phyloP scores from a whole-genome alignment of 2,329 filamentous ascomycete genomes.

The Aspergillus japonicus region DNA sequence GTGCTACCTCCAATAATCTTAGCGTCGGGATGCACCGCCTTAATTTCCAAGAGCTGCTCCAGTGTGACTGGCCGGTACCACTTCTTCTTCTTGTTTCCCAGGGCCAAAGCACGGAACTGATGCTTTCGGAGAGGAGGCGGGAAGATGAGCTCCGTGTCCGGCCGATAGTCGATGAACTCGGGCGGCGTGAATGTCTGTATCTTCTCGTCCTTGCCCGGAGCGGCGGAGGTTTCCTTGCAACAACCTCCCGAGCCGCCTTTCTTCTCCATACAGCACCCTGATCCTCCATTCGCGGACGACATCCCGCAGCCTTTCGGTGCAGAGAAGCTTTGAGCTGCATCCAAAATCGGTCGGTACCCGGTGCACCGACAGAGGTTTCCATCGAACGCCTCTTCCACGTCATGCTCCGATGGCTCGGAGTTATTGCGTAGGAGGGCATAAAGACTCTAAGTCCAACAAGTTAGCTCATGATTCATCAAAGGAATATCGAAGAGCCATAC shows the following conservation, averaged over 20 bases:
- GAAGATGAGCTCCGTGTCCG: conserved; percentile 93
- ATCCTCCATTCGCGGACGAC: conserved; percentile 57
- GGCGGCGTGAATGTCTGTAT: conserved; percentile 72
- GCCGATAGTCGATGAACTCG: conserved; percentile 90
- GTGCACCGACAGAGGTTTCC: conserved; percentile 95
- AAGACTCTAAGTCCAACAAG: conserved; percentile 60
- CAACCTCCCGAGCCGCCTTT: conserved; percentile 60
- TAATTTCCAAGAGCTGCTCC: conserved; percentile 87
- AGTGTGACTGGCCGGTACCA: conserved; percentile 91
- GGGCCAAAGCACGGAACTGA: conserved; percentile 74
- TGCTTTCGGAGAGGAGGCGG: conserved; percentile 82
- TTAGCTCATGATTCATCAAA: neutral
- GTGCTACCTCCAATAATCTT: conserved; percentile 96
- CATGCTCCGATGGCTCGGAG: conserved; percentile 70
- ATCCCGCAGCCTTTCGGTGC: conserved; percentile 56
- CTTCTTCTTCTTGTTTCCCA: conserved; percentile 90
- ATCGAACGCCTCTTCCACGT: conserved; percentile 94
- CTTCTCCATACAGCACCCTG: conserved; percentile 72
- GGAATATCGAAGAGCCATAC: conserved; percentile 33
- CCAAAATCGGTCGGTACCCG: conserved; percentile 88
- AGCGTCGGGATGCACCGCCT: conserved; percentile 75
- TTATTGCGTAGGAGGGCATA: conserved; percentile 91
- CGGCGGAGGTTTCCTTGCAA: conserved; percentile 61
- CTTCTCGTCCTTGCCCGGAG: conserved; percentile 32
- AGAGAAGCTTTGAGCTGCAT: conserved; percentile 84